phyloP scores from a whole-genome alignment of 768 basidiomycete species.

The Crepidotus variabilis region DNA sequence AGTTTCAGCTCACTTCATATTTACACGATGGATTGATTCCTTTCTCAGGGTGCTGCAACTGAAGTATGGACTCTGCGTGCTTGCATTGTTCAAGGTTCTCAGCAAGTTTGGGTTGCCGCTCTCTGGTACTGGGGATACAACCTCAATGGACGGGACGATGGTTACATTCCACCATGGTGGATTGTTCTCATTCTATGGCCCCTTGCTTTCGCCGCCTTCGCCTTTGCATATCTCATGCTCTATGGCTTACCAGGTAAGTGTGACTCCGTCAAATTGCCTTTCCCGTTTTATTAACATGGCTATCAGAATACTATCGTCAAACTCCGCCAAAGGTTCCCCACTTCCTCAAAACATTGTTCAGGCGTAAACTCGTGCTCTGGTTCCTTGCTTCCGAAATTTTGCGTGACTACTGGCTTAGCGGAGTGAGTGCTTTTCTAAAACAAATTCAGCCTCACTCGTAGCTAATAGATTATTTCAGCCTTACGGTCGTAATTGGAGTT shows the following conservation, averaged over 20 bases:
- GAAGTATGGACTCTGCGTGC: slow-evolving; percentile 92
- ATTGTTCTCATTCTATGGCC: slow-evolving; percentile 84
- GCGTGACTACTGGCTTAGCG: slow-evolving; percentile 90
- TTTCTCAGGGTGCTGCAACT: slow-evolving; percentile 77
- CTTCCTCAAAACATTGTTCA: slow-evolving; percentile 86
- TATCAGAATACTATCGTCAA: slow-evolving; percentile 80
- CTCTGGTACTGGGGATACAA: slow-evolving; percentile 95
- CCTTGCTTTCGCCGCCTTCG: slow-evolving; percentile 65
- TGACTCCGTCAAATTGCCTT: neutral
- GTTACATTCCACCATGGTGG: slow-evolving; percentile 74
- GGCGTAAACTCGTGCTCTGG: slow-evolving; percentile 90
- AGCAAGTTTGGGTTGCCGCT: slow-evolving; percentile 94
- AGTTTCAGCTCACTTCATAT: slow-evolving; percentile 17
- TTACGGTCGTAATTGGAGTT: slow-evolving; percentile 93
- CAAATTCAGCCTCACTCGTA: neutral
- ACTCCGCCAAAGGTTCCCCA: slow-evolving; percentile 93
- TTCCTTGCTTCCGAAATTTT: slow-evolving; percentile 91
- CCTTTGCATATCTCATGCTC: slow-evolving; percentile 81
- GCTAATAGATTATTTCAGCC: slow-evolving; percentile 42
- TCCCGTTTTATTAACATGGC: slow-evolving; percentile 4
- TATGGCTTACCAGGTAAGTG: slow-evolving; percentile 78
- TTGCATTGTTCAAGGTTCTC: slow-evolving; percentile 90
- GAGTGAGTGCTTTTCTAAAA: slow-evolving; percentile 47
- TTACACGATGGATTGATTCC: slow-evolving; percentile 10
- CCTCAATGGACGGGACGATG: slow-evolving; percentile 52